Conservation (phyloP, 2,329 filamentous ascomycete genomes). For the Calonectria multiphialidica region DNA sequence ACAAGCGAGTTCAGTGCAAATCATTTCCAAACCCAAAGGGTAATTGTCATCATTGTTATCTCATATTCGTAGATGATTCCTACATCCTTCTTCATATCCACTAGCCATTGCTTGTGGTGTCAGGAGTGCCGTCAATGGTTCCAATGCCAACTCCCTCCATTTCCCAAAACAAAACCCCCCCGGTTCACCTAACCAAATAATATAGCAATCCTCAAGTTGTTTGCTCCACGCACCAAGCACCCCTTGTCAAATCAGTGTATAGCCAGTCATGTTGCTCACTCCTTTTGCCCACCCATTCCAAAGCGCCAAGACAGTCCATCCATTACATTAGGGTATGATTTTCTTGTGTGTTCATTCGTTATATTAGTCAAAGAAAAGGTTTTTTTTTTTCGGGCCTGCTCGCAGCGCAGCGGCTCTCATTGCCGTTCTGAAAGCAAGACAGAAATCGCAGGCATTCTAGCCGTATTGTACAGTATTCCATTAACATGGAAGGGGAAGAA, state of each 20-base stretch:
- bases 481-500: not conserved
- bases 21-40: not conserved
- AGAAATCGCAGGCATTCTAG: constrained; percentile 18
- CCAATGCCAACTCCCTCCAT: not conserved
- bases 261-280: constrained; percentile 12
- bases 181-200: not conserved
- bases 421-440: constrained; percentile 5
- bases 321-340: constrained; percentile 48
- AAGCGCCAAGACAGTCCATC: constrained; percentile 40
- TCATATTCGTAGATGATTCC: not conserved
- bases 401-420: constrained; percentile 21
- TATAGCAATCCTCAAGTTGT: not conserved
- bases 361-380: constrained; percentile 30
- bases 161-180: not conserved
- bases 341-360: constrained; percentile 37
- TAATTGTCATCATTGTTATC: constrained; percentile 14
- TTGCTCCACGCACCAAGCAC: not conserved
- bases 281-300: constrained; percentile 21
- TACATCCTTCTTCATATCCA: not conserved
- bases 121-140: not conserved
- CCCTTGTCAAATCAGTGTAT: constrained; percentile 8
- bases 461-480: constrained; percentile 39
- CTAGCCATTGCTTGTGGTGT: not conserved
- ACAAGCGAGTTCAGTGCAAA: not conserved
- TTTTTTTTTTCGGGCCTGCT: constrained; percentile 23